Base-by-base conservation (phyloP, 2,329 filamentous ascomycete species). In the Penicillium sp. region DNA sequence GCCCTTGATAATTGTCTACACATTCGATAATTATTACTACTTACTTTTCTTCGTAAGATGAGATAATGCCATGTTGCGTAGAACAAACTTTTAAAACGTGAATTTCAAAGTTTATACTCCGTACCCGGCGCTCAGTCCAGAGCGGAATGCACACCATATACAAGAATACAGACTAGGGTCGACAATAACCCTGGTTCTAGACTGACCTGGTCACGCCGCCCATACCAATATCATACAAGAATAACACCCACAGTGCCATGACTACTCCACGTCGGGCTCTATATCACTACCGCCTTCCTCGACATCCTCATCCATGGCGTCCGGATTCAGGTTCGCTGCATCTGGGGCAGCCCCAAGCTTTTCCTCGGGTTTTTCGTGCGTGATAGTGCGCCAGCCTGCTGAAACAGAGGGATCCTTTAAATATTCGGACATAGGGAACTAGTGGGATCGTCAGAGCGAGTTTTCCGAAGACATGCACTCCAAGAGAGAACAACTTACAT, bases 351-450 rank as follows among this genome's bases (percentile, higher is more conserved):
- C 55, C 2, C 62, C 64, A 11, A 55, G 50, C 30, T 57, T 55
- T 14, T 57, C 50, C 32, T 57, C 48, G 22, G 70, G 69, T 35
- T 66, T 70, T 47, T 76, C 70, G 41, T 80, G 74, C 20, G 73
- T 72, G 30, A 77, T 64, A 18, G 74, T 72, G 54, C 66, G 70
- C 78, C 78, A 82, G 3, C 77, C 76, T 12, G 73, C 66, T 4
- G 68, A 60, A 43, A 71, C 63, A 1, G 56, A 59, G 2, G 64
- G 37, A 44, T 81, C 78, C 55, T 81, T 81, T 35, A 76, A 56
- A 44, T 79, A 81, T 60, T 82, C 78, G 18, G 79, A 75, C 44
- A 80, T 82, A 2, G 79, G 77, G 67, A 82, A 82, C 68, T 71
- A 14, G 3, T 14, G 2, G 4, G 4, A n/a, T n/a, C 7, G n/a